These are phyloP conservation scores for Starmerella vitae DNA, from an alignment of 805 yeast species.

Conservation along the genomic window DNA sequence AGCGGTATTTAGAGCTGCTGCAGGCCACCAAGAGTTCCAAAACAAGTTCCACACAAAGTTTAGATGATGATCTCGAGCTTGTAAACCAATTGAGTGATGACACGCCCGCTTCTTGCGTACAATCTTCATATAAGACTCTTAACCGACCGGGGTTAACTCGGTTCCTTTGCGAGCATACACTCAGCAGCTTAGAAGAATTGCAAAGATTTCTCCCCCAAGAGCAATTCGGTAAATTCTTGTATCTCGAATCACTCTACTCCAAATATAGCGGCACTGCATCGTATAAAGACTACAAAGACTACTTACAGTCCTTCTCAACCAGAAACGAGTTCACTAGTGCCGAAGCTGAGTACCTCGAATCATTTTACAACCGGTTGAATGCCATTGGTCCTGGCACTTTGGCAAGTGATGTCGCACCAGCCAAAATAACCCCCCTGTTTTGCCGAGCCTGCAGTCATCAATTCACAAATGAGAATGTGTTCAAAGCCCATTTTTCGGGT, in stretches of 20 bases:
- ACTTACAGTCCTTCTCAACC: no score
- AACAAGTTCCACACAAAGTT: no score
- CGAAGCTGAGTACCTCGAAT: conserved; percentile 36
- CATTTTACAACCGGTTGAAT: conserved; percentile 35
- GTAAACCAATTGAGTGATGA: conserved; percentile 7
- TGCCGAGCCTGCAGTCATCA: conserved; percentile 53
- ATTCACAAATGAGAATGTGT: conserved; percentile 55
- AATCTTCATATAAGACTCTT: background rate
- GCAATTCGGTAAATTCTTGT: conserved; percentile 42
- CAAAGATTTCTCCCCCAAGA: conserved; percentile 41
- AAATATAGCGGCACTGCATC: conserved; percentile 26
- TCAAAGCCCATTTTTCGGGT: conserved; percentile 53
- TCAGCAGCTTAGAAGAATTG: conserved; percentile 32
- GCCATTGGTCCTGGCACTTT: conserved; percentile 32
- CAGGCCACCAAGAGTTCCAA: background rate
- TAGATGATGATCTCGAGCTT: conserved; percentile 6
- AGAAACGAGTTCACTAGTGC: no score
- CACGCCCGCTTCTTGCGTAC: conserved; percentile 1
- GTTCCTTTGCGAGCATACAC: conserved; percentile 39
- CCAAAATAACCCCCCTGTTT: conserved; percentile 25
- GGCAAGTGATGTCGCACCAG: background rate
- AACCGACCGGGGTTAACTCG: conserved; percentile 19
- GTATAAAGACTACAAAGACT: background rate
- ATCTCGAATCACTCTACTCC: conserved; percentile 24
- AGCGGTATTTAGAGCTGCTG: background rate